phyloP scores from a whole-genome alignment of 352 stramenopile species.

The Poterioochromonas sp. region DNA sequence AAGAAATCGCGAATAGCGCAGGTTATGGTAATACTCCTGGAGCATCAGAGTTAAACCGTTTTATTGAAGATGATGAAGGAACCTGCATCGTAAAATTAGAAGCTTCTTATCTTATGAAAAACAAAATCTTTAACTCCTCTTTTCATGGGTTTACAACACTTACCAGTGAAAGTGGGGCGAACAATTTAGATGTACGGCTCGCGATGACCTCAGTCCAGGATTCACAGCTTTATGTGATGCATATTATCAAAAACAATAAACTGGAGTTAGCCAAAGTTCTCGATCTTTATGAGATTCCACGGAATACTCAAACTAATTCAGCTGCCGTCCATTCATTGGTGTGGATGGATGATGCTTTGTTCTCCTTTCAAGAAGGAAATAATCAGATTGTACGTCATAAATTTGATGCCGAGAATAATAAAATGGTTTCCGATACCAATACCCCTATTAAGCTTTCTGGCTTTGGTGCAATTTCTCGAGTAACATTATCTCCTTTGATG shows the following conservation, averaged over 20 bases:
- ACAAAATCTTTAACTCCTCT: neutral
- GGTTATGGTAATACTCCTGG: neutral
- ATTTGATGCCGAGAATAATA: neutral
- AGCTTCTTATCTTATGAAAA: neutral
- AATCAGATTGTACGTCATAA: neutral
- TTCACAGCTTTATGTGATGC: neutral
- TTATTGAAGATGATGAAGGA: conserved; percentile 22
- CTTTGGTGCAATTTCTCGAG: neutral
- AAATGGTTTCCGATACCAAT: neutral
- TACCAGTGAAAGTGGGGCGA: neutral
- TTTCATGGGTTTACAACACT: neutral
- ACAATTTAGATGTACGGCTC: neutral
- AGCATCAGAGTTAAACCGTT: neutral
- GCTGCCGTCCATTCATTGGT: neutral
- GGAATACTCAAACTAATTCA: neutral
- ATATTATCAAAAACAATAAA: neutral
- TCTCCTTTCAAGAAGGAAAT: neutral
- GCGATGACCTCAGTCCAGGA: neutral
- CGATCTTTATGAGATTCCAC: neutral
- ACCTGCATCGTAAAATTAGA: conserved; percentile 2
- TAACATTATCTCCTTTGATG: neutral
- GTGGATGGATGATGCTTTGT: neutral
- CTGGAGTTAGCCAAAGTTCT: neutral
- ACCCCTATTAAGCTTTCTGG: neutral
- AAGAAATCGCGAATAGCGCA: neutral